These are phyloP conservation scores for Lenzites betulinus DNA, from an alignment of 768 basidiomycete genomes.

Conservation along the genomic window DNA sequence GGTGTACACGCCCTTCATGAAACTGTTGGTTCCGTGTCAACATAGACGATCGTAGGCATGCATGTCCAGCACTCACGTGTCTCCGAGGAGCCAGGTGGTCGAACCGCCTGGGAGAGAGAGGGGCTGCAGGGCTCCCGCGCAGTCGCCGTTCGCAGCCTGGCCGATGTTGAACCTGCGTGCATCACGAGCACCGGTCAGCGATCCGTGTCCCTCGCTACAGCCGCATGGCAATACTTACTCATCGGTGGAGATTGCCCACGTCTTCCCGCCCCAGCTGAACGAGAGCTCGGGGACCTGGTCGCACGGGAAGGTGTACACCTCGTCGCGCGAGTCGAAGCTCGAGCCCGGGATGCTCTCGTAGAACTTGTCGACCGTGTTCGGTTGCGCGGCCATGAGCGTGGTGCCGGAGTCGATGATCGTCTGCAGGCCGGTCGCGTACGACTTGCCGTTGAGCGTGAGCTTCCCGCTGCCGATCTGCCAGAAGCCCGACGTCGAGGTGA, in stretches of 20 bases:
- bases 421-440: constrained; percentile 14
- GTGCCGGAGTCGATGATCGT: constrained; percentile 30
- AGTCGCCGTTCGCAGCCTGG: background rate
- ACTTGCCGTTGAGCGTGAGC: constrained; percentile 4
- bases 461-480: constrained; percentile 28
- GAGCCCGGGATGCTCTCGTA: constrained; percentile 25
- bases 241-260: constrained; percentile 27
- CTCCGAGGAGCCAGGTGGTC: constrained; percentile 15
- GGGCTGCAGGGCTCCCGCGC: constrained; percentile 3
- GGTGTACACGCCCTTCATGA: constrained; percentile 14
- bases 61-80: constrained; percentile 8
- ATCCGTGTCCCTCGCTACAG: background rate
- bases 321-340: constrained; percentile 13
- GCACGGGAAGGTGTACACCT: constrained; percentile 31
- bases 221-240: constrained; percentile 3
- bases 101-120: background rate
- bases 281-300: constrained; percentile 23
- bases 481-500: constrained; percentile 23
- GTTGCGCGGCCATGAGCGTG: constrained; percentile 28
- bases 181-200: constrained; percentile 11
- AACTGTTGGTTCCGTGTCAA: constrained; percentile 7
- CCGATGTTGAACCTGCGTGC: constrained; percentile 23
- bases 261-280: constrained; percentile 33
- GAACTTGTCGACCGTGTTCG: constrained; percentile 20
- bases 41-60: background rate